Conservation (phyloP, 2,329 filamentous ascomycete genomes). For the Fonsecaea nubica region DNA sequence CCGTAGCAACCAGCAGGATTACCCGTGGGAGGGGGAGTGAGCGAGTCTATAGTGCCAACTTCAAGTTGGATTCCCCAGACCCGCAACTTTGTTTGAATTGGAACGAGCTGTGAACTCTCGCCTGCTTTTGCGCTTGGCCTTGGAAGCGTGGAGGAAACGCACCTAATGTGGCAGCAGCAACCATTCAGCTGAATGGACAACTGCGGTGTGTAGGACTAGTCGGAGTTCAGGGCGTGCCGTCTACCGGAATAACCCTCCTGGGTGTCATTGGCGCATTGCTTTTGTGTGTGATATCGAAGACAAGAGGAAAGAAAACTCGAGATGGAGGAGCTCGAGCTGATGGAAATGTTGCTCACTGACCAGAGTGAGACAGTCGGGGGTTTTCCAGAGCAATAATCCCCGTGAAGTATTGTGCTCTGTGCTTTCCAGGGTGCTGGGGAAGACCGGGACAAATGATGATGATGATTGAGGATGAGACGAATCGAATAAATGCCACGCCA, state of each 20-base stretch:
- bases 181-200: constrained; percentile 4
- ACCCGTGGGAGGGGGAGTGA: constrained; percentile 11
- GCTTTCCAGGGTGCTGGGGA: constrained; percentile 3
- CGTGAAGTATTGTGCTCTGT: constrained; percentile 12
- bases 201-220: constrained; percentile 15
- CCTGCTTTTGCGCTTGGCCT: constrained; percentile 13
- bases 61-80: constrained; percentile 4
- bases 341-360: constrained; percentile 13
- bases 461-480: constrained; percentile 17
- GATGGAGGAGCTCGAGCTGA: background rate
- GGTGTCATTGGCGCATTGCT: constrained; percentile 11
- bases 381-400: background rate
- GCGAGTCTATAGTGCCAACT: constrained; percentile 7
- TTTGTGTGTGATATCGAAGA: background rate
- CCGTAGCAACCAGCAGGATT: constrained; percentile 7
- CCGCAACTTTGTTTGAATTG: constrained; percentile 8
- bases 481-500: constrained; percentile 9
- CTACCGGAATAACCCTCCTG: constrained; percentile 4
- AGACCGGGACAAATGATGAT: constrained; percentile 4
- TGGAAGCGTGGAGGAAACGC: constrained; percentile 15
- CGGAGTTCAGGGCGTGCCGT: constrained; percentile 11
- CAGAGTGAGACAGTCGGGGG: constrained; percentile 12
- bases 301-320: constrained; percentile 1
- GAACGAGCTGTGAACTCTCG: constrained; percentile 8
- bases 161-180: constrained; percentile 21